Percentiles rank a stretch among this genome's conserved stretches.
phyloP scores from a whole-genome alignment of 2,329 filamentous ascomycete species.

The Diaporthe caulivora region DNA sequence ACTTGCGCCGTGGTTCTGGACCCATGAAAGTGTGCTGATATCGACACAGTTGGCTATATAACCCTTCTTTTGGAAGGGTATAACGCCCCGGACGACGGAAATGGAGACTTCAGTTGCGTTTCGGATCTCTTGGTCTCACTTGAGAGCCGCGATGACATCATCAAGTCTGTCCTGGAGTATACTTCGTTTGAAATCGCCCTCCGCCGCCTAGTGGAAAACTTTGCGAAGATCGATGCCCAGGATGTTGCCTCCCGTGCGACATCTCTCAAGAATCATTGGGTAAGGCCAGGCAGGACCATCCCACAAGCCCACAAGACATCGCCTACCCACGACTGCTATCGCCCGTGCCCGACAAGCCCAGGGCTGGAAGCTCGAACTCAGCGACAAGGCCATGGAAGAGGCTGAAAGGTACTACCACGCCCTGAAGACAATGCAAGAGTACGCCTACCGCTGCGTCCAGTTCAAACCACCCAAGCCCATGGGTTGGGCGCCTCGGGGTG shows the following conservation, averaged over 20 bases:
- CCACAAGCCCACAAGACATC: neutral
- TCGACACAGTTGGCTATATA: constrained; percentile 5
- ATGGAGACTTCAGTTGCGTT: neutral
- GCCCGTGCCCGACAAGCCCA: neutral
- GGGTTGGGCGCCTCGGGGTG: neutral
- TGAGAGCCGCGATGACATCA: constrained; percentile 4
- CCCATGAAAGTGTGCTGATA: neutral
- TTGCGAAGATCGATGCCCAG: neutral
- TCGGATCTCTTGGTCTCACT: neutral
- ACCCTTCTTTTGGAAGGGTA: neutral
- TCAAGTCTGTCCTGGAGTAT: neutral
- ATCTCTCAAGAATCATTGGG: constrained; percentile 1
- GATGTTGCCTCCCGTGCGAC: neutral
- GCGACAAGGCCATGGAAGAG: neutral
- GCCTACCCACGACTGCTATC: neutral
- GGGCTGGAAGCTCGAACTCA: neutral
- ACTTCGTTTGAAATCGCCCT: neutral
- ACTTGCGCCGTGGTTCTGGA: no score
- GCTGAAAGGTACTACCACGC: neutral
- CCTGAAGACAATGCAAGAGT: neutral
- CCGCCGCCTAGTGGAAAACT: neutral
- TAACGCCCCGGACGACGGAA: neutral
- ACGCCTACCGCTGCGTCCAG: neutral
- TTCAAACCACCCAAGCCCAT: neutral
- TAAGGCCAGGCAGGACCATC: neutral